Base-by-base conservation (phyloP, 2,329 filamentous ascomycete genomes). In the Colletotrichum neosansevieriae region DNA sequence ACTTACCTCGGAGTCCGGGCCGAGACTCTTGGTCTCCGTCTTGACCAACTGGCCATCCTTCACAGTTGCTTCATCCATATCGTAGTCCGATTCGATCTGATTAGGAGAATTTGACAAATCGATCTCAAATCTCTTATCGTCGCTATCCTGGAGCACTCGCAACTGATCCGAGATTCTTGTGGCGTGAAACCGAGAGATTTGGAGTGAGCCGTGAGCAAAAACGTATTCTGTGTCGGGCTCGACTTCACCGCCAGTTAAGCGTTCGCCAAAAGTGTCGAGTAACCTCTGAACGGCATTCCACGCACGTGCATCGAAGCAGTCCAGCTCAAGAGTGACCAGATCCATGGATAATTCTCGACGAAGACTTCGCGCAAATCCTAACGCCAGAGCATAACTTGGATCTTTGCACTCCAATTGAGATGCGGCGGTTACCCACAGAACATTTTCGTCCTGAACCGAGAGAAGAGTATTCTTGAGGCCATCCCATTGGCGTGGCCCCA, bases 371-470 rank as follows among this genome's bases (percentile, higher is more conserved):
- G 75, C 72, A 0, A 73, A 38, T 1, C 79, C 79, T n/a, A 79
- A 64, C 7, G 73, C 60, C 13, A 74, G 72, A 0, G 75, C 75
- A 19, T 74, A 76, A 12, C 69, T 49, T 0, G 78, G 77, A 32
- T 76, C 72, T 4, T 24, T 11, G 51, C 76, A 78, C 1, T 61
- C 32, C 1, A 75, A 63, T 32, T 79, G 76, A 5, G 69, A 69
- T 1, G 73, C 70, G 2, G 72, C 72, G 2, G 77, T 79, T 7
- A 79, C 53, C 78, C 78, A 80, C 6, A 79, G 67, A 21, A 78
- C 49, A 4, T 47, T 69, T 19, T 63, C 67, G 3, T 61, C 45
- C 9, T 69, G 67, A 2, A 63, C 57, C 3, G 56, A 69, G 29
- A 50, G 17, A n/a, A 69, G 12, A 4, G 54, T 56, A 6, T 36